Evolutionary conservation across 495 filamentous ascomycete species (phyloP).

Genomic region (Aspergillus biplanus): DNA sequence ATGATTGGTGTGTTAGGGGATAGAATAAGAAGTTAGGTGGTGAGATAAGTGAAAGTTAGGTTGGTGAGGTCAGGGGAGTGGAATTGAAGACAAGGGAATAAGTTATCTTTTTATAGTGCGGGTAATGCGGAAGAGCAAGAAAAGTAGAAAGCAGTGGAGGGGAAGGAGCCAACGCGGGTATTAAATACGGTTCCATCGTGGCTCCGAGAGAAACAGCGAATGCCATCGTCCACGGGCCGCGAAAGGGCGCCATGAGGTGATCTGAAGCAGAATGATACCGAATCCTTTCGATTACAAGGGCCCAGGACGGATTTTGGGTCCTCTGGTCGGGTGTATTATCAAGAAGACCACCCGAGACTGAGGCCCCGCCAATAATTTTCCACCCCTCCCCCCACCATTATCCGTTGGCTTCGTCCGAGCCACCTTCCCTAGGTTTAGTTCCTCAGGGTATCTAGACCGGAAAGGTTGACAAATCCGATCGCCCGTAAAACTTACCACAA

Average conservation of each 20-base stretch:
- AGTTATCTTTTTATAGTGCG: constrained; percentile 17
- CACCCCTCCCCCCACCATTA: constrained; percentile 22
- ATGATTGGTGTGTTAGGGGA: constrained; percentile 20
- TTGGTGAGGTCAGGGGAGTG: constrained; percentile 8
- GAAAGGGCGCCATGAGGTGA: constrained; percentile 38
- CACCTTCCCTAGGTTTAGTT: not conserved
- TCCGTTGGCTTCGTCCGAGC: constrained; percentile 10
- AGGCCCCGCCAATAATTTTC: constrained; percentile 27
- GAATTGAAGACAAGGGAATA: constrained; percentile 12
- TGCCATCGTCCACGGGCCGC: constrained; percentile 21
- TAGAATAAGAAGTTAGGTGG: not conserved
- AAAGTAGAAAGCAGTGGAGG: constrained; percentile 13
- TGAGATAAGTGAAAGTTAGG: constrained; percentile 13
- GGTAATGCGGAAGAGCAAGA: constrained; percentile 12
- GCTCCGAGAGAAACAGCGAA: constrained; percentile 20
- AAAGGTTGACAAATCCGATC: constrained; percentile 18
- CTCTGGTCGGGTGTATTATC: constrained; percentile 29
- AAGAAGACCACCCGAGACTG: constrained; percentile 48
- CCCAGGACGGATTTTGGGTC: not conserved
- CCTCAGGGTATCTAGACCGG: constrained; percentile 17
- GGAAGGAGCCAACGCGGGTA: constrained; percentile 25
- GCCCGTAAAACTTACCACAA: too few species aligned
- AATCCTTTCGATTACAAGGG: constrained; percentile 44
- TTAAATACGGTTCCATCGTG: constrained; percentile 21
- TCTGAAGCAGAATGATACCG: constrained; percentile 51